phyloP scores from a whole-genome alignment of 2,329 filamentous ascomycete genomes.

The Aspergillus texensis region DNA sequence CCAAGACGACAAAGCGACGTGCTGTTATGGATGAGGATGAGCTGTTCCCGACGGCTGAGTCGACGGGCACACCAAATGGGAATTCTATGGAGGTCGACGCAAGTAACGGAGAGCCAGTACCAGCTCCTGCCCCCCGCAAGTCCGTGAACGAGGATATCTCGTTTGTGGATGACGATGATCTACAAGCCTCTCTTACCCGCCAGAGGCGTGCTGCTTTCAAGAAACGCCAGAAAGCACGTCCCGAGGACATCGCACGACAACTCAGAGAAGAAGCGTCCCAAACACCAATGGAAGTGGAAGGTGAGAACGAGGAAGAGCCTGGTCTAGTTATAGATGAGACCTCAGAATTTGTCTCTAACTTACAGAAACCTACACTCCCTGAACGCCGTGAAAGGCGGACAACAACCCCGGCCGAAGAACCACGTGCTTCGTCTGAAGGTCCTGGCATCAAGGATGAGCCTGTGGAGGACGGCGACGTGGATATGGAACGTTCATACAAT shows the following conservation, averaged over 20 bases:
- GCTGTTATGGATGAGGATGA: slow-evolving; percentile 62
- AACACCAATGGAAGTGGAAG: slow-evolving; percentile 61
- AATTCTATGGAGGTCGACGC: slow-evolving; percentile 77
- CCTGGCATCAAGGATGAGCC: slow-evolving; percentile 27
- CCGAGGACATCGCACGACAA: slow-evolving; percentile 83
- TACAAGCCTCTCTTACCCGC: slow-evolving; percentile 82
- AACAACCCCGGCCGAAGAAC: slow-evolving; percentile 38
- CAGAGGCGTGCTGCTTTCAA: slow-evolving; percentile 84
- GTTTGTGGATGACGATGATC: slow-evolving; percentile 87
- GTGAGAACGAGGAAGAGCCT: slow-evolving; percentile 54
- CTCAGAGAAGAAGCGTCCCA: slow-evolving; percentile 65
- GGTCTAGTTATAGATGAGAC: slow-evolving; percentile 95
- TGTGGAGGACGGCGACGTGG: slow-evolving; percentile 57
- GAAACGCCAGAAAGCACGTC: slow-evolving; percentile 83
- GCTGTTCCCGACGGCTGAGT: slow-evolving; percentile 46
- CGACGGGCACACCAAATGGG: slow-evolving; percentile 39
- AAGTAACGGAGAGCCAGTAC: slow-evolving; percentile 41
- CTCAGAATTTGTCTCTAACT: slow-evolving; percentile 86
- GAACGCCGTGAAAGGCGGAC: slow-evolving; percentile 52
- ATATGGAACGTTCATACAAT: slow-evolving; percentile 57
- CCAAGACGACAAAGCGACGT: slow-evolving; percentile 73
- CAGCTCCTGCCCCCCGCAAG: slow-evolving; percentile 57
- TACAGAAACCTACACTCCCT: slow-evolving; percentile 68
- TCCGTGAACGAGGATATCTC: slow-evolving; percentile 66
- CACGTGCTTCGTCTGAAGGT: slow-evolving; percentile 23